These are phyloP conservation scores for Exophiala lecanii-corni DNA, from an alignment of 2,329 filamentous ascomycete genomes.

Conservation along the genomic window DNA sequence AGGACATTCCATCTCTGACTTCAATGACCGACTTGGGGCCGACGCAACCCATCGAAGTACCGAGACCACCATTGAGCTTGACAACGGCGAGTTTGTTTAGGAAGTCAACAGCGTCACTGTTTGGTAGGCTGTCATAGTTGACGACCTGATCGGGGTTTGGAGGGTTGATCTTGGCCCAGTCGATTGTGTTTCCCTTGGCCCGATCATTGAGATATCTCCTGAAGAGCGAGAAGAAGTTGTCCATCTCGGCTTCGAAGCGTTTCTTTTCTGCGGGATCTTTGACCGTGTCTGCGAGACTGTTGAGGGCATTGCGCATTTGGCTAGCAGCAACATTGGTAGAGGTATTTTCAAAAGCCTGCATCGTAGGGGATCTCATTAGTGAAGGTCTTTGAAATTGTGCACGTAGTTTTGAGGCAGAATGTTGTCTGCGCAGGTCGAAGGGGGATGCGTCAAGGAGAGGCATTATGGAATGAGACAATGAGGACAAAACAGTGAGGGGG, in stretches of 20 bases:
- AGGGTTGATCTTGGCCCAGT: constrained; percentile 95
- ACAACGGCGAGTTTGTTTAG: constrained; percentile 96
- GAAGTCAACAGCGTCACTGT: constrained; percentile 86
- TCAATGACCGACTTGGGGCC: constrained; percentile 99
- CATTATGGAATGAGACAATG: constrained; percentile 6
- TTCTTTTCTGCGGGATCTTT: constrained; percentile 66
- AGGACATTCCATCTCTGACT: constrained; percentile 99
- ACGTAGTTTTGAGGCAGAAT: not conserved
- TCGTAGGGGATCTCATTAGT: constrained; percentile 19
- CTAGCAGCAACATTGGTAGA: constrained; percentile 96
- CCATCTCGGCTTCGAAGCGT: constrained; percentile 99
- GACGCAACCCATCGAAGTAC: constrained; percentile 99
- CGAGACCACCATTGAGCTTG: constrained; percentile 98
- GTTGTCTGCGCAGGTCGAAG: constrained; percentile 6
- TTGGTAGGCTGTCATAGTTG: constrained; percentile 84
- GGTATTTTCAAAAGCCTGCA: constrained; percentile 96
- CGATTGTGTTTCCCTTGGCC: constrained; percentile 92
- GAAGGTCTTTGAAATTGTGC: constrained; percentile 2
- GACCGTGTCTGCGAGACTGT: constrained; percentile 85
- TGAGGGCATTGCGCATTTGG: constrained; percentile 98
- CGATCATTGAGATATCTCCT: constrained; percentile 97
- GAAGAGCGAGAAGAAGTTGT: constrained; percentile 99
- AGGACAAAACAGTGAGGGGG: constrained; percentile 1
- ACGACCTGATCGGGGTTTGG: constrained; percentile 92
- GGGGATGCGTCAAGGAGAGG: constrained; percentile 11